Evolutionary conservation across 768 basidiomycete genomes (phyloP).

Genomic region (Hysterangium stoloniferum): DNA sequence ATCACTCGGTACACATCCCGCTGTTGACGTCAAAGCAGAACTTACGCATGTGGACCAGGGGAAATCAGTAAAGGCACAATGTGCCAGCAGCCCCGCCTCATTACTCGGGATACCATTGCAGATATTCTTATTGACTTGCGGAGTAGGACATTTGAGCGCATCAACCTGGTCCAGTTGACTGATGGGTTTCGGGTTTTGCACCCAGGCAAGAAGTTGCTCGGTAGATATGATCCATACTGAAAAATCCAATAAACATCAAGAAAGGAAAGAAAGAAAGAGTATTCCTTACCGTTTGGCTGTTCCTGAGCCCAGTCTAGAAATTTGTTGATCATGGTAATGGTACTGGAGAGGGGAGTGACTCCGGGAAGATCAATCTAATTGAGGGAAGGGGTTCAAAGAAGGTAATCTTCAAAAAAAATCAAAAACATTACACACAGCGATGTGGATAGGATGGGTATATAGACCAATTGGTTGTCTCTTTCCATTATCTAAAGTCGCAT

Average conservation of each 20-base stretch:
- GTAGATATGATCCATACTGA: constrained; percentile 69
- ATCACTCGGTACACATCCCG: not conserved
- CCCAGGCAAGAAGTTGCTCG: constrained; percentile 68
- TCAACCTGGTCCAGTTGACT: constrained; percentile 46
- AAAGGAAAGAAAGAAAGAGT: not conserved
- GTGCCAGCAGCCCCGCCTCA: constrained; percentile 50
- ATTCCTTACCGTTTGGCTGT: constrained; percentile 47
- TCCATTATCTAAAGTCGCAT: constrained; percentile 38
- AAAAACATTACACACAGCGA: constrained; percentile 37
- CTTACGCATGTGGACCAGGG: constrained; percentile 74
- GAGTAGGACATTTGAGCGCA: constrained; percentile 57
- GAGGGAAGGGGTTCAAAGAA: not conserved
- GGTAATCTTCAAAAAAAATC: constrained; percentile 7
- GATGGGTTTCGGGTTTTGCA: constrained; percentile 57
- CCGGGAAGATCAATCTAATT: constrained; percentile 34
- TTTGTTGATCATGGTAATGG: constrained; percentile 67
- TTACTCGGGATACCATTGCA: constrained; percentile 74
- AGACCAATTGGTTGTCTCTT: constrained; percentile 76
- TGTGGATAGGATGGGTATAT: constrained; percentile 76
- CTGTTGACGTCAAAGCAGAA: constrained; percentile 14
- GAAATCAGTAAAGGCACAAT: constrained; percentile 65
- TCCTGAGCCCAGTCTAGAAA: constrained; percentile 79
- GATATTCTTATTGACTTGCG: constrained; percentile 50
- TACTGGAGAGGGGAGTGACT: constrained; percentile 38
- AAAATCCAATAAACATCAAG: not conserved